Conservation (phyloP, 2,329 filamentous ascomycete species). For the Endothia cerciana region DNA sequence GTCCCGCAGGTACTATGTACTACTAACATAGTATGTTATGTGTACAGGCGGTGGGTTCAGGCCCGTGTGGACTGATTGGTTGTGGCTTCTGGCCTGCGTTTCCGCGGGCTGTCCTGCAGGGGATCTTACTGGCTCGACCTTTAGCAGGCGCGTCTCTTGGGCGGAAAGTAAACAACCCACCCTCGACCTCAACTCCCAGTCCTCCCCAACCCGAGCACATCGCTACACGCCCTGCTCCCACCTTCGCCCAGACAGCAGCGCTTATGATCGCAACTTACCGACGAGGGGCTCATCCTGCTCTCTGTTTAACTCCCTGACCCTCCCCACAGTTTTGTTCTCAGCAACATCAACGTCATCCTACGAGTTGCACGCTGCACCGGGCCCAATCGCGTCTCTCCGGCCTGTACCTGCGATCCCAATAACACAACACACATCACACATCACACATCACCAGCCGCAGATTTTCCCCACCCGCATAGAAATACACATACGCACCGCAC, state of each 20-base stretch:
- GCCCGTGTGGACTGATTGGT: conserved; percentile 24
- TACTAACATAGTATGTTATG: neutral
- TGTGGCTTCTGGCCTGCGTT: conserved; percentile 13
- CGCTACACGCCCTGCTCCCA: conserved; percentile 24
- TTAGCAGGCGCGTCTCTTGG: conserved; percentile 24
- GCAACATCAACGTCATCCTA: conserved; percentile 10
- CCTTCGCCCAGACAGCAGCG: conserved; percentile 20
- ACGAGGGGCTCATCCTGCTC: conserved; percentile 9
- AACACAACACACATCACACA: neutral
- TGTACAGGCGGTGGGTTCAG: conserved; percentile 6
- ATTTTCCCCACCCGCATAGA: neutral
- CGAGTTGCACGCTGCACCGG: conserved; percentile 14
- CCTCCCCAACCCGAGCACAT: neutral
- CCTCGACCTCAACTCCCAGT: conserved; percentile 4
- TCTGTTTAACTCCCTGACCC: conserved; percentile 18
- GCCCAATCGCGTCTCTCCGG: conserved; percentile 20
- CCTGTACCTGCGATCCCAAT: neutral
- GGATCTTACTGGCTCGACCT: conserved; percentile 13
- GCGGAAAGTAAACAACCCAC: conserved; percentile 25
- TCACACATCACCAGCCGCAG: neutral
- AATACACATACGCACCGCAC: neutral
- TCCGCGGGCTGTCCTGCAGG: conserved; percentile 2
- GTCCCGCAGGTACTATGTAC: neutral
- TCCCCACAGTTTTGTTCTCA: conserved; percentile 21
- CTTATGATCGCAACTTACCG: conserved; percentile 21